A percentile compares a stretch with the other conserved stretches of the same genome.
Conservation (phyloP, 1,284 basidiomycete genomes). For the Neonothopanus nambi region DNA sequence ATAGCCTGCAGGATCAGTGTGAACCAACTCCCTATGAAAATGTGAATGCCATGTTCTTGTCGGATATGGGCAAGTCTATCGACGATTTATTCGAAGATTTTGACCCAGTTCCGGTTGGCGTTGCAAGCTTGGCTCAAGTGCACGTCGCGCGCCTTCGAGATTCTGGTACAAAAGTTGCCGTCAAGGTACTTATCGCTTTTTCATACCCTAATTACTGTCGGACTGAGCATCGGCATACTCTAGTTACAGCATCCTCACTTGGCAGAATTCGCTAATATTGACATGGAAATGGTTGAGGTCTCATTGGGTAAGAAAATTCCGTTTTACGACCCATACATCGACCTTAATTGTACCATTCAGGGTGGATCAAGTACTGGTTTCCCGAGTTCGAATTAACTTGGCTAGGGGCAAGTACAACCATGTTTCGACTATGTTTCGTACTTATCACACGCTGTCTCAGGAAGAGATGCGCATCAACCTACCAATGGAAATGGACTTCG, state of each 20-base stretch:
- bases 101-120: slow-evolving; percentile 89
- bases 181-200: slow-evolving; percentile 61
- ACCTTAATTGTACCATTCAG: slow-evolving; percentile 15
- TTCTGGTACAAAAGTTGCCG: slow-evolving; percentile 80
- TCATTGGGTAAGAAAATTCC: slow-evolving; percentile 51
- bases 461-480: slow-evolving; percentile 93
- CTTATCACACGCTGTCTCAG: slow-evolving; percentile 25
- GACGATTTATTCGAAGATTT: slow-evolving; percentile 80
- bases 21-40: slow-evolving; percentile 75
- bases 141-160: slow-evolving; percentile 80
- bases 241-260: slow-evolving; percentile 94
- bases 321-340: not conserved
- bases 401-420: slow-evolving; percentile 58
- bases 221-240: not conserved
- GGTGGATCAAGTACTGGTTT: slow-evolving; percentile 76
- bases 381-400: slow-evolving; percentile 93
- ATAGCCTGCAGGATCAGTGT: slow-evolving; percentile 78
- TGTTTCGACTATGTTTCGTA: not conserved
- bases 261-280: slow-evolving; percentile 87
- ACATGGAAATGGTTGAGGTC: slow-evolving; percentile 86
- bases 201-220: not conserved
- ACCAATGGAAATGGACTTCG: slow-evolving; percentile 95
- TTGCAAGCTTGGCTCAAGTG: slow-evolving; percentile 94
- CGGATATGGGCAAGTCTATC: slow-evolving; percentile 70
- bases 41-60: slow-evolving; percentile 67